phyloP scores from a whole-genome alignment of 2,329 filamentous ascomycete genomes.

The Neocatenulostroma microsporum region DNA sequence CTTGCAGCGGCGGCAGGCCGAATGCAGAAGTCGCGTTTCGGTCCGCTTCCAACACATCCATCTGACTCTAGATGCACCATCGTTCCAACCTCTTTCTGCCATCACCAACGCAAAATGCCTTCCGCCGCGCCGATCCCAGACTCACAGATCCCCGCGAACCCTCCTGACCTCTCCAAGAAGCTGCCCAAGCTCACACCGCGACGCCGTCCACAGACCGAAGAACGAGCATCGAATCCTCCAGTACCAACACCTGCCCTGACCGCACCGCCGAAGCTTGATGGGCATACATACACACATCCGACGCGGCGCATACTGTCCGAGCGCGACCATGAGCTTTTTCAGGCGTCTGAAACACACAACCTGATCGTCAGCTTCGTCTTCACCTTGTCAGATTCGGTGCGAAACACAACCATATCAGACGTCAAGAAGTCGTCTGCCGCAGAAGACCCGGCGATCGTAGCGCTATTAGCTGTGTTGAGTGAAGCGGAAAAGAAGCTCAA shows the following conservation, averaged over 20 bases:
- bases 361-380: slow-evolving; percentile 82
- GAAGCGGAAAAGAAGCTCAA: slow-evolving; percentile 60
- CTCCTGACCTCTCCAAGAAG: slow-evolving; percentile 29
- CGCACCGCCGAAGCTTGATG: slow-evolving; percentile 51
- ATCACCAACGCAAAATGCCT: slow-evolving; percentile 18
- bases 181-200: slow-evolving; percentile 63
- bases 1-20: too few relatives aligned
- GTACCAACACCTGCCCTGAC: slow-evolving; percentile 70
- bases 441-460: slow-evolving; percentile 52
- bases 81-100: too few relatives aligned
- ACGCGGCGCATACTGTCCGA: slow-evolving; percentile 72
- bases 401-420: slow-evolving; percentile 58
- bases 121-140: slow-evolving; percentile 10
- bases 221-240: slow-evolving; percentile 43
- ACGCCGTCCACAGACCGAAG: slow-evolving; percentile 43
- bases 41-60: too few relatives aligned
- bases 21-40: too few relatives aligned
- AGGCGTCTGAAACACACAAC: slow-evolving; percentile 64
- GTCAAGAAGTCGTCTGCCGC: slow-evolving; percentile 46
- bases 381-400: slow-evolving; percentile 71
- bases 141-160: neutral
- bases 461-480: slow-evolving; percentile 62
- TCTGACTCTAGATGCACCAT: too few relatives aligned
- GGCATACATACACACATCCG: slow-evolving; percentile 56
- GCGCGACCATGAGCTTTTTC: slow-evolving; percentile 73